Percentiles rank a stretch among this genome's conserved stretches.
phyloP scores from a whole-genome alignment of 768 basidiomycete species.

The Cubamyces lactineus region DNA sequence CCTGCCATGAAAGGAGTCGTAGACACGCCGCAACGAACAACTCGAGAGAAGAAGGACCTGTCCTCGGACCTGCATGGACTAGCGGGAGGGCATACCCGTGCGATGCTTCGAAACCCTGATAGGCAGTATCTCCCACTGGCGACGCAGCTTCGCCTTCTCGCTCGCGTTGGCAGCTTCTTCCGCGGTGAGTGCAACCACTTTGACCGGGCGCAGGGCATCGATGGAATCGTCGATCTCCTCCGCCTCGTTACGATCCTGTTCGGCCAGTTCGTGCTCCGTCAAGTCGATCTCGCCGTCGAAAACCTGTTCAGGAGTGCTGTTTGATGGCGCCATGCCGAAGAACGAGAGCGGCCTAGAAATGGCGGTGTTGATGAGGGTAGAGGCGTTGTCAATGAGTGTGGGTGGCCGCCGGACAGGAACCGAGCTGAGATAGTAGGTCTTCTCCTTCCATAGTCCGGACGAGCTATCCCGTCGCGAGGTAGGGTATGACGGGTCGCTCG shows the following conservation, averaged over 20 bases:
- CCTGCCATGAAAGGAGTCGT: neutral
- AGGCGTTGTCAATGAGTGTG: conserved; percentile 71
- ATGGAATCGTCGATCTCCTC: conserved; percentile 77
- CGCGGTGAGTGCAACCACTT: conserved; percentile 50
- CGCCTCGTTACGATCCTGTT: conserved; percentile 78
- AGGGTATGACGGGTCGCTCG: conserved; percentile 67
- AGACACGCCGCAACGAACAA: neutral
- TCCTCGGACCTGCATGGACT: too few species aligned
- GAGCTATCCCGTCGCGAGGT: conserved; percentile 25
- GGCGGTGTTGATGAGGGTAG: conserved; percentile 63
- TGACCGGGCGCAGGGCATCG: conserved; percentile 56
- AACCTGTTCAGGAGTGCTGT: conserved; percentile 64
- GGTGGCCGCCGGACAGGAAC: conserved; percentile 71
- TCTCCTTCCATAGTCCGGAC: conserved; percentile 51
- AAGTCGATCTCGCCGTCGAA: conserved; percentile 68
- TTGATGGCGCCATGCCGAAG: conserved; percentile 37
- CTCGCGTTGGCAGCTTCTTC: conserved; percentile 40
- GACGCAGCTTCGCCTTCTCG: conserved; percentile 43
- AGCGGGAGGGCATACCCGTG: conserved; percentile 20
- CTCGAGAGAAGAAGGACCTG: too few species aligned
- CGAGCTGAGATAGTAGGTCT: conserved; percentile 63
- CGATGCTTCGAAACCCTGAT: conserved; percentile 40
- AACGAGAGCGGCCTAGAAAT: conserved; percentile 62
- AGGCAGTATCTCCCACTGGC: conserved; percentile 52
- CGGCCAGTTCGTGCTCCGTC: conserved; percentile 75